Evolutionary conservation across 495 filamentous ascomycete species (phyloP).

Genomic region (Annulohypoxylon nitens): DNA sequence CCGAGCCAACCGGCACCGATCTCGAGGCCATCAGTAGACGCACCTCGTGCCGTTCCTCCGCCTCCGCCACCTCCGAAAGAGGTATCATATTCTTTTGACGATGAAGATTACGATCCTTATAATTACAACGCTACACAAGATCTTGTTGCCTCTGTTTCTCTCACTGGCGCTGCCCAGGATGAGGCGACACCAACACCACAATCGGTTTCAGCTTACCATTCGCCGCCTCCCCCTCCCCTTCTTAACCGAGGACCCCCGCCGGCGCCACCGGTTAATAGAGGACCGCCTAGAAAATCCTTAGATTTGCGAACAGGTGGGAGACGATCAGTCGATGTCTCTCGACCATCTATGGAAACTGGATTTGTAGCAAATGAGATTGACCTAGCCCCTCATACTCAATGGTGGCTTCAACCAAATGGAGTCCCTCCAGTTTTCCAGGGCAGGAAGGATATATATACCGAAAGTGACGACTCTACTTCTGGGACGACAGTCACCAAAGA

Average conservation of each 20-base stretch:
- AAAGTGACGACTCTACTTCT: constrained; percentile 81
- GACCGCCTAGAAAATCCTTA: constrained; percentile 72
- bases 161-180: constrained; percentile 22
- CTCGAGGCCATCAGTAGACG: constrained; percentile 69
- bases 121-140: constrained; percentile 66
- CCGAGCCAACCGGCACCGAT: constrained; percentile 68
- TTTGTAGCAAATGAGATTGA: constrained; percentile 91
- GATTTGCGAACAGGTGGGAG: constrained; percentile 73
- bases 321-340: constrained; percentile 76
- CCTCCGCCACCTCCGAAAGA: constrained; percentile 71
- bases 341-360: constrained; percentile 75
- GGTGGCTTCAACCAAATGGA: constrained; percentile 84
- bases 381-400: constrained; percentile 74
- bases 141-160: constrained; percentile 43
- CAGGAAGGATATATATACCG: constrained; percentile 84
- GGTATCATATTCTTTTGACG: constrained; percentile 62
- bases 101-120: constrained; percentile 82
- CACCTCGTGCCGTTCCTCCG: constrained; percentile 77
- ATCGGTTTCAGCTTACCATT: constrained; percentile 67
- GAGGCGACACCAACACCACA: constrained; percentile 37
- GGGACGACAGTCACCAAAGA: constrained; percentile 77
- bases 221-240: constrained; percentile 64
- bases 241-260: constrained; percentile 59
- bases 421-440: constrained; percentile 85
- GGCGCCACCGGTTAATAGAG: constrained; percentile 61